These are phyloP conservation scores for Emericellopsis atlantica DNA, from an alignment of 2,329 filamentous ascomycete species.

Conservation along the genomic window DNA sequence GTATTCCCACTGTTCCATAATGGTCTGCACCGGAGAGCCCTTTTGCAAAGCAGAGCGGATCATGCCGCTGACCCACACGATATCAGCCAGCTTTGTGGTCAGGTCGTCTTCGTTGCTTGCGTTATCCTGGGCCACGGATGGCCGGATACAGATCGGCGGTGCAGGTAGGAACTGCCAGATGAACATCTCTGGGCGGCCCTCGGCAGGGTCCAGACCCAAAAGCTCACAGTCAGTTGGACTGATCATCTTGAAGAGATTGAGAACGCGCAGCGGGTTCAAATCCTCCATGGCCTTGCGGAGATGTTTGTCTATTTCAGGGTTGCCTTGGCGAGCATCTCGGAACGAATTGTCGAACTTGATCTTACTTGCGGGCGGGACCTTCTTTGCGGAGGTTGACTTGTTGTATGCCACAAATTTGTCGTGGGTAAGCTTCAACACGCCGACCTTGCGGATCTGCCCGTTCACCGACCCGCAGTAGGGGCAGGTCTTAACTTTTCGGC, in stretches of 20 bases:
- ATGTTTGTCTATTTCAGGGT: constrained; percentile 80
- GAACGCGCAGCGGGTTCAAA: constrained; percentile 73
- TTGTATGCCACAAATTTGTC: constrained; percentile 87
- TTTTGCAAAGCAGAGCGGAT: constrained; percentile 73
- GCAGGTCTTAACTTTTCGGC: constrained; percentile 75
- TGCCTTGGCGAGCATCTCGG: constrained; percentile 60
- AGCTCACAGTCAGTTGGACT: constrained; percentile 79
- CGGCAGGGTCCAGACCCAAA: constrained; percentile 72
- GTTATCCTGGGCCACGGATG: constrained; percentile 85
- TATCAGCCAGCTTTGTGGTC: constrained; percentile 93
- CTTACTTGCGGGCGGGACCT: constrained; percentile 72
- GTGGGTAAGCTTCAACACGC: constrained; percentile 86
- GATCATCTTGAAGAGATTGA: constrained; percentile 87
- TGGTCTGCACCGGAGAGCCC: constrained; percentile 72
- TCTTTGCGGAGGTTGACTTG: constrained; percentile 75
- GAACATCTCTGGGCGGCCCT: constrained; percentile 90
- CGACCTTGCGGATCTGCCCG: constrained; percentile 82
- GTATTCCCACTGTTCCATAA: constrained; percentile 98
- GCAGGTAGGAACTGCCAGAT: constrained; percentile 95
- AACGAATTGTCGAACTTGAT: constrained; percentile 79
- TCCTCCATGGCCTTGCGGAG: constrained; percentile 89
- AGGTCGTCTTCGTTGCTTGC: constrained; percentile 94
- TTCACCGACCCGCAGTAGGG: constrained; percentile 73
- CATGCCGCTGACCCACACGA: constrained; percentile 81
- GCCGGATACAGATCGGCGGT: constrained; percentile 85